Conservation (phyloP, 2,329 filamentous ascomycete species). For the Aquanectria penicillioides region DNA sequence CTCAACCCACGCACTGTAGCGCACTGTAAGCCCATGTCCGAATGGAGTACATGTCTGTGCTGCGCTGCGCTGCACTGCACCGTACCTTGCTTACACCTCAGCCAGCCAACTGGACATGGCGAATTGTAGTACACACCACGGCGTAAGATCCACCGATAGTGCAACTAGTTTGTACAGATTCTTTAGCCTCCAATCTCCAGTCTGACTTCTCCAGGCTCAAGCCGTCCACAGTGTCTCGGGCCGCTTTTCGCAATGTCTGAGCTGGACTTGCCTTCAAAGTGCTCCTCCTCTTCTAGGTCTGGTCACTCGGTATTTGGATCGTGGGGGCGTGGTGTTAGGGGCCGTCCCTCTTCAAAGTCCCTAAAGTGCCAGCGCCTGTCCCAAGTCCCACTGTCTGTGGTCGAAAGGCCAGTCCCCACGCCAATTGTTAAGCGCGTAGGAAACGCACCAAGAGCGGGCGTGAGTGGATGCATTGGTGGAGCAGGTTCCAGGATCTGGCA, state of each 20-base stretch:
- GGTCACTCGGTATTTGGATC: background rate
- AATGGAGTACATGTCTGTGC: background rate
- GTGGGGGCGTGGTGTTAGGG: conserved; percentile 10
- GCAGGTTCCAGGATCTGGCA: conserved; percentile 25
- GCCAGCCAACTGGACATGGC: conserved; percentile 11
- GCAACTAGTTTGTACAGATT: conserved; percentile 12
- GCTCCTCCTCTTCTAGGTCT: background rate
- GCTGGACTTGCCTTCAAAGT: background rate
- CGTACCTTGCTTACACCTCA: conserved; percentile 22
- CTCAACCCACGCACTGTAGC: conserved; percentile 13
- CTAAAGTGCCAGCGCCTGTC: too few relatives aligned
- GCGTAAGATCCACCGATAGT: conserved; percentile 18
- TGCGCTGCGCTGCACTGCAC: conserved; percentile 19
- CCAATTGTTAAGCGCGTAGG: conserved; percentile 30
- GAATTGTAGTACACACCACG: too few relatives aligned
- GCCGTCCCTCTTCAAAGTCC: conserved; percentile 6
- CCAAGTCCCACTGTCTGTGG: too few relatives aligned
- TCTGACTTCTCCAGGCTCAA: background rate
- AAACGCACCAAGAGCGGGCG: conserved; percentile 37
- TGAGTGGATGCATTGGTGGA: conserved; percentile 37
- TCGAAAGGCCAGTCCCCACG: conserved; percentile 18
- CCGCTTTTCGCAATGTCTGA: background rate
- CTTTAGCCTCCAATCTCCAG: background rate
- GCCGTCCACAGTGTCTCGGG: conserved; percentile 2
- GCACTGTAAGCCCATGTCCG: conserved; percentile 8